A percentile compares a stretch with the other conserved stretches of the same genome.
phyloP scores from a whole-genome alignment of 768 basidiomycete species.

The Mycena floridula region DNA sequence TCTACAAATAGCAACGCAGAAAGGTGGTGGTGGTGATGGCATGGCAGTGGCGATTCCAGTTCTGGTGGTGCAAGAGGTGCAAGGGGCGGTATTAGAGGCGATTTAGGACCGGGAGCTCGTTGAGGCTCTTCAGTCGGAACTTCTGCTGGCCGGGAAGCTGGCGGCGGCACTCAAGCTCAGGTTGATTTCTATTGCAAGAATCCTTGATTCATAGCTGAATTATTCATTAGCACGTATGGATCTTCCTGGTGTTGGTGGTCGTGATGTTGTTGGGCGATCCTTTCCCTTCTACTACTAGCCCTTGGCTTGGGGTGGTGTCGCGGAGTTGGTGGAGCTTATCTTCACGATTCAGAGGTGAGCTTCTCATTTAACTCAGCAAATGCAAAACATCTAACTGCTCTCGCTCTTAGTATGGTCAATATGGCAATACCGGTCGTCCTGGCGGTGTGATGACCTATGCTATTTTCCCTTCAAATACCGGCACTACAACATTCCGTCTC shows the following conservation, averaged over 20 bases:
- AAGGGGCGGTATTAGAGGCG: not conserved
- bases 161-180: constrained; percentile 38
- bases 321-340: constrained; percentile 18
- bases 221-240: constrained; percentile 36
- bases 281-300: constrained; percentile 60
- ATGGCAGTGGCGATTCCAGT: too few species aligned
- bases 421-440: constrained; percentile 39
- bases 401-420: constrained; percentile 39
- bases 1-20: too few species aligned
- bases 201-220: constrained; percentile 2
- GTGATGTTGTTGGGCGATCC: constrained; percentile 34
- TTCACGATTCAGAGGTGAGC: constrained; percentile 31
- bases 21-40: too few species aligned
- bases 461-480: constrained; percentile 32
- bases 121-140: not conserved
- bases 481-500: constrained; percentile 37
- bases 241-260: constrained; percentile 35
- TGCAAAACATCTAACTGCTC: too few species aligned
- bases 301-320: constrained; percentile 34
- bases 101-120: not conserved
- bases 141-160: constrained; percentile 29
- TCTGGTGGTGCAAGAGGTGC: not conserved
- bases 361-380: not conserved
- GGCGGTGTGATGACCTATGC: constrained; percentile 38
- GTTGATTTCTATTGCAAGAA: constrained; percentile 15